Base-by-base conservation (phyloP, 1,139 yeast genomes). In the Suhomyces coccinellae region DNA sequence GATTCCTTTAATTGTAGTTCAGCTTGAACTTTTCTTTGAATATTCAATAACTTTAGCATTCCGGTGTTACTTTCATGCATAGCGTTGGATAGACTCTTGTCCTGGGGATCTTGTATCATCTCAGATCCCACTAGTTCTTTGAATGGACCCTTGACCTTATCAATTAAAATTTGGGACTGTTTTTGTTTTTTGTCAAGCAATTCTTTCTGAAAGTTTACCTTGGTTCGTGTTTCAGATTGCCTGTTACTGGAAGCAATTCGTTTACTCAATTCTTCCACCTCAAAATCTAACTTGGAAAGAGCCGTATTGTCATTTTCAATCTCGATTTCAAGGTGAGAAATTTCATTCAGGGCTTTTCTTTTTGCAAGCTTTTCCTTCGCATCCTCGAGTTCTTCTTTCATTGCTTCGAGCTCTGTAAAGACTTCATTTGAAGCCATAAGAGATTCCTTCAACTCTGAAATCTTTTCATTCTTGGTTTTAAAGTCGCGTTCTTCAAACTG, bases 181-280 rank as follows among this genome's bases (percentile, higher is more conserved):
- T 55, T 52, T 4, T 34, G 26, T 27, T 55, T 58, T 12, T 44
- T 43, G 1, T 47, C 48, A 4, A 49, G 42, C 1, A 54, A 38
- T 13, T 57, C 59, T 20, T 51, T 39, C 14, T 53, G 52, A 41
- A 58, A 40, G 3, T 45, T 39, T 9, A 50, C 38, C 33, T 51
- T 48, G 1, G 56, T 53, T 27, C 47, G 43, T 2, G 76, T 55
- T 43, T 83, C 93, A 1, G 87, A 73, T 56, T 82, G 85, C 50
- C 76, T 75, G 52, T 79, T 83, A 13, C 79, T 74, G 14, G 67
- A 62, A 6, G 77, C 63, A 7, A 87, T 69, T 35, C 78, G 74
- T 16, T 71, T 72, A 45, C 79, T 77, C 17, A 83, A 54, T 0
- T 71, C 71, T 11, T 87, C 95, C 16, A 81, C 56, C 22, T 80